These are phyloP conservation scores for Diaporthe australafricana DNA, from an alignment of 2,329 filamentous ascomycete genomes.

Conservation along the genomic window DNA sequence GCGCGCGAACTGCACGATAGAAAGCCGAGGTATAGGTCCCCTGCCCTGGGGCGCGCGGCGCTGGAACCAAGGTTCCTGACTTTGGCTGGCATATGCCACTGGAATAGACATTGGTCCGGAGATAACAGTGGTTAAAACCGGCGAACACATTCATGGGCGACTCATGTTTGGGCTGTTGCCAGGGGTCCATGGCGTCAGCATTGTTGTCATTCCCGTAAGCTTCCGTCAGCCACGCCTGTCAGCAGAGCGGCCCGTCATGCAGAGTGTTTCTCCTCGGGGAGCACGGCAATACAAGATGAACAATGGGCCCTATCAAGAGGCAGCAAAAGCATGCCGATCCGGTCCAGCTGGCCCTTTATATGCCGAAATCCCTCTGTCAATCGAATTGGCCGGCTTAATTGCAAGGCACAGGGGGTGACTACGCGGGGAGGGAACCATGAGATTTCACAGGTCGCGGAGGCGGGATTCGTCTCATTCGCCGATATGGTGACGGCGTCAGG, in stretches of 20 bases:
- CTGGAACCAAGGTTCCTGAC: neutral
- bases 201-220: neutral
- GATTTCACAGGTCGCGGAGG: neutral
- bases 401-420: neutral
- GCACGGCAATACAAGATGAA: neutral
- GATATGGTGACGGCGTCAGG: conserved; percentile 1
- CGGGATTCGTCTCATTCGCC: conserved; percentile 4
- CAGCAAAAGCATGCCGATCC: neutral
- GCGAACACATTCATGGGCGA: neutral
- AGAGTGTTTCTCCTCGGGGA: neutral
- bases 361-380: neutral
- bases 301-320: neutral
- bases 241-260: neutral
- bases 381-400: neutral
- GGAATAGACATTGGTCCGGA: neutral
- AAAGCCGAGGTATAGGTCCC: neutral
- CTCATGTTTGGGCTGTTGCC: neutral
- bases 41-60: neutral
- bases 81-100: neutral
- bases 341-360: neutral
- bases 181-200: neutral
- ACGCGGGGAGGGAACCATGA: neutral
- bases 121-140: neutral
- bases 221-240: conserved; percentile 5
- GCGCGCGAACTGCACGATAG: neutral